These are phyloP conservation scores for Lepidium campestre DNA, from an alignment of 441 rosid species.

Conservation along the genomic window DNA sequence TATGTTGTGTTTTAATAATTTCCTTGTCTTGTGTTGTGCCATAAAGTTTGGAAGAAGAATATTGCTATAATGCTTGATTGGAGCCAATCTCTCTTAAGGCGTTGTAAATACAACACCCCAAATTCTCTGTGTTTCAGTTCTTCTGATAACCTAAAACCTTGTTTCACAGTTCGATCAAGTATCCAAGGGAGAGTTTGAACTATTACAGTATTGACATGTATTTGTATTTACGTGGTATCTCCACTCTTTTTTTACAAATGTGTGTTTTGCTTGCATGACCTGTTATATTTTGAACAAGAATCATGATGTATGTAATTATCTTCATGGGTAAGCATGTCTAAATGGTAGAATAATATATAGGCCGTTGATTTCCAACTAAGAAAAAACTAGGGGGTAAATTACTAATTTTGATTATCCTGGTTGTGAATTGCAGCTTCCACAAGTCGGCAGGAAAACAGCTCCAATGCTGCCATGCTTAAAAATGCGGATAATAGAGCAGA, in stretches of 20 bases:
- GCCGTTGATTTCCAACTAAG: background rate
- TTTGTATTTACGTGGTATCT: background rate
- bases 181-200: background rate
- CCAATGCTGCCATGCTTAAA: background rate
- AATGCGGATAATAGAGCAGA: background rate
- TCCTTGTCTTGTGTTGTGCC: background rate
- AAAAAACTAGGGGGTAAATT: background rate
- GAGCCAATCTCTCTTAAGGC: background rate
- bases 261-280: background rate
- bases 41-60: background rate
- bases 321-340: background rate
- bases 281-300: background rate
- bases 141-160: background rate
- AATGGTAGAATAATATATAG: background rate
- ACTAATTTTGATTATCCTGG: background rate
- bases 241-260: background rate
- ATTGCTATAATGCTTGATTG: background rate
- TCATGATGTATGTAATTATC: background rate
- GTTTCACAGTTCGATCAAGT: background rate
- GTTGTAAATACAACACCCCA: background rate
- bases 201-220: background rate
- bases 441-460: constrained; percentile 13
- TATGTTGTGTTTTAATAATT: background rate
- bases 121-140: background rate
- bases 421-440: constrained; percentile 24